Conservation (phyloP, 1,284 basidiomycete species). For the Cutaneotrichosporon cutaneum region DNA sequence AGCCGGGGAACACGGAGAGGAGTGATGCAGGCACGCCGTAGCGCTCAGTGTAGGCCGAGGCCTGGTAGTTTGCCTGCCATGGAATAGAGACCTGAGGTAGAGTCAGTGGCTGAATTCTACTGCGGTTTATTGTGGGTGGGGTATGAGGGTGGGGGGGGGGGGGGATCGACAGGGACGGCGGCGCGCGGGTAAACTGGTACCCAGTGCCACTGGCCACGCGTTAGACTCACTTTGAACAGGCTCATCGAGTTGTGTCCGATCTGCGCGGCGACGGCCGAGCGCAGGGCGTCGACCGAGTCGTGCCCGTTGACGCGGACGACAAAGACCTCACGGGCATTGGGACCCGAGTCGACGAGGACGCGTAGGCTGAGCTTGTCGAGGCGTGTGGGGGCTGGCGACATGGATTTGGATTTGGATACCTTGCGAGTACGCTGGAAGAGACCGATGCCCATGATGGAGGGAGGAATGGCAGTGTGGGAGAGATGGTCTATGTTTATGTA, state of each 20-base stretch:
- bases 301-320: slow-evolving; percentile 35
- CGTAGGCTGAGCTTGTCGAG: slow-evolving; percentile 14
- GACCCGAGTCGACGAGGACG: slow-evolving; percentile 27
- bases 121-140: not conserved
- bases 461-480: not conserved
- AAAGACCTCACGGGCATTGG: slow-evolving; percentile 30
- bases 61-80: slow-evolving; percentile 40
- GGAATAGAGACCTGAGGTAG: slow-evolving; percentile 44
- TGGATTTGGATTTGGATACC: slow-evolving; percentile 14
- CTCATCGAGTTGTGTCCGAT: slow-evolving; percentile 33
- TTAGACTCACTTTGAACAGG: slow-evolving; percentile 46
- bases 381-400: not conserved
- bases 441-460: slow-evolving; percentile 16
- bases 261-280: slow-evolving; percentile 31
- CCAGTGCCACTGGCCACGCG: no score
- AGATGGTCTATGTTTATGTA: not conserved
- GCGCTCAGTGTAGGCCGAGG: slow-evolving; percentile 35
- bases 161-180: not conserved
- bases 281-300: slow-evolving; percentile 30
- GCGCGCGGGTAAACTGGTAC: no score
- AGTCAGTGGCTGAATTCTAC: slow-evolving; percentile 10
- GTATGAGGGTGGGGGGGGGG: no score
- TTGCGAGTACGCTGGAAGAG: slow-evolving; percentile 20
- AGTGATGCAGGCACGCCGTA: slow-evolving; percentile 38
- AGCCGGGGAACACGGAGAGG: slow-evolving; percentile 43